Percentiles rank a stretch among this genome's conserved stretches.
Conservation (phyloP, 352 stramenopile genomes). For the Phytophthora citrophthora region DNA sequence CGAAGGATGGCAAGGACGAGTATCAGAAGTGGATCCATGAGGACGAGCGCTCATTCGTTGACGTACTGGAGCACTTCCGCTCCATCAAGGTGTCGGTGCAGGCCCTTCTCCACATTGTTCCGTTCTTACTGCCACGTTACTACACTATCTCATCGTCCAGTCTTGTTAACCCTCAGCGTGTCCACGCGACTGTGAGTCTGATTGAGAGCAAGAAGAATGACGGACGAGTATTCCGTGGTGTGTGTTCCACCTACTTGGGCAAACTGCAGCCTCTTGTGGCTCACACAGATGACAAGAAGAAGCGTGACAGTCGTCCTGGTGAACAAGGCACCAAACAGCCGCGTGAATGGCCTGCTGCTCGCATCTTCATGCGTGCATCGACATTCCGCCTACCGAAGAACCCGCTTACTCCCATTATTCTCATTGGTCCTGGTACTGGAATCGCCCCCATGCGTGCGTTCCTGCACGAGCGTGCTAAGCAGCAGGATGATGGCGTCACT, state of each 20-base stretch:
- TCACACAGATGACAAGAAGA: constrained; percentile 64
- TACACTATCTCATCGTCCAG: constrained; percentile 99
- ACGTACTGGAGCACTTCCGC: constrained; percentile 87
- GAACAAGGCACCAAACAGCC: constrained; percentile 76
- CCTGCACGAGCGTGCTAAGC: constrained; percentile 93
- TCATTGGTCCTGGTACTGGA: constrained; percentile 96
- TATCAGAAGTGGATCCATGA: constrained; percentile 95
- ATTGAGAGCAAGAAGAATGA: constrained; percentile 83
- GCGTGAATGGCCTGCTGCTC: constrained; percentile 70
- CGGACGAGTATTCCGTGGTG: constrained; percentile 89
- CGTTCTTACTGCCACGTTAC: constrained; percentile 94
- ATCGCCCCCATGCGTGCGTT: constrained; percentile 98
- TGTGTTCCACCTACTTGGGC: constrained; percentile 95
- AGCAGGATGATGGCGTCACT: constrained; percentile 54
- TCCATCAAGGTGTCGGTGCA: constrained; percentile 68
- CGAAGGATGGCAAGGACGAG: constrained; percentile 92
- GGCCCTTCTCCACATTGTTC: constrained; percentile 93
- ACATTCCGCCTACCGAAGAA: constrained; percentile 94
- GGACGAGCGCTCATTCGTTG: constrained; percentile 89
- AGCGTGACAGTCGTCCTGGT: constrained; percentile 70
- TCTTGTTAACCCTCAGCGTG: constrained; percentile 87
- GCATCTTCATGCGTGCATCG: constrained; percentile 95
- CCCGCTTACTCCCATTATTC: constrained; percentile 91
- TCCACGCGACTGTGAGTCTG: constrained; percentile 96
- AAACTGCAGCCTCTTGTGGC: constrained; percentile 52